A percentile compares a stretch with the other conserved stretches of the same genome.
These are phyloP conservation scores for Aureobasidium sp. DNA, from an alignment of 2,329 filamentous ascomycete species.

Conservation along the genomic window DNA sequence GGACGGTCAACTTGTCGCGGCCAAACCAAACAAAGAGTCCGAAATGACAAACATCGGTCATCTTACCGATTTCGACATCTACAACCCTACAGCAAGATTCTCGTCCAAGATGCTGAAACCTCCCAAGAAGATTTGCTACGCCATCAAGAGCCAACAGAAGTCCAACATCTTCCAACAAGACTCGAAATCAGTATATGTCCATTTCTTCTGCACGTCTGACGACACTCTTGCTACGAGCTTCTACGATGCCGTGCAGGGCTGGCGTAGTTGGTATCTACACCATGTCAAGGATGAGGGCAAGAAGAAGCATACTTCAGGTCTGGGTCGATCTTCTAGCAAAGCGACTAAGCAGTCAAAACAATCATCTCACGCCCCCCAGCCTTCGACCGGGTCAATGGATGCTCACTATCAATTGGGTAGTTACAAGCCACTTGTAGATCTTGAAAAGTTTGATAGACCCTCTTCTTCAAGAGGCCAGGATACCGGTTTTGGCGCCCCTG, in stretches of 20 bases:
- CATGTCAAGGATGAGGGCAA: constrained; percentile 56
- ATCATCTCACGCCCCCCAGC: constrained; percentile 11
- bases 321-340: constrained; percentile 7
- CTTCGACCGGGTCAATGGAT: constrained; percentile 29
- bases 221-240: constrained; percentile 56
- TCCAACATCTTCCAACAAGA: constrained; percentile 73
- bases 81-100: constrained; percentile 63
- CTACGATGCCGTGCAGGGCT: constrained; percentile 62
- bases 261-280: constrained; percentile 88
- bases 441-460: constrained; percentile 46
- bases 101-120: constrained; percentile 64
- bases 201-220: constrained; percentile 84
- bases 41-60: constrained; percentile 68
- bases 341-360: background rate
- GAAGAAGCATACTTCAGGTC: constrained; percentile 20
- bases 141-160: constrained; percentile 81
- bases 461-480: constrained; percentile 26
- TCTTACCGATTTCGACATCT: constrained; percentile 87
- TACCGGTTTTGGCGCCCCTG: background rate
- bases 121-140: constrained; percentile 78
- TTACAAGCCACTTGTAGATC: constrained; percentile 60
- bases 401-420: constrained; percentile 55
- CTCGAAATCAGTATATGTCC: constrained; percentile 72
- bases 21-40: constrained; percentile 64
- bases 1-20: constrained; percentile 62